phyloP scores from a whole-genome alignment of 1,139 yeast genomes.

The Saccharomyces hybrid region DNA sequence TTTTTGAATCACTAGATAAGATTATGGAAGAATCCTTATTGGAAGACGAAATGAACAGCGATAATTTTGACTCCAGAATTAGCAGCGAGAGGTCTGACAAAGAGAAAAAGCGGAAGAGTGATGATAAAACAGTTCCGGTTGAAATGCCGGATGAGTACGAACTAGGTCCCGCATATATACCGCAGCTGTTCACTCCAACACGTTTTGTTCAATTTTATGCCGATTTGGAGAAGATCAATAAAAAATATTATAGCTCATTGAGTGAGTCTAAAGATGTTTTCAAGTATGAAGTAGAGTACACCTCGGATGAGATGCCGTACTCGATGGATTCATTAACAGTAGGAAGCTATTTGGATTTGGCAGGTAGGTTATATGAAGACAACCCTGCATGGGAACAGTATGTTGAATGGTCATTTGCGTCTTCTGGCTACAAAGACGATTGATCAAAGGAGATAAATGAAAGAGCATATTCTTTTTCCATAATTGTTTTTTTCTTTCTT shows the following conservation, averaged over 20 bases:
- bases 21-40: slow-evolving; percentile 20
- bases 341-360: slow-evolving; percentile 51
- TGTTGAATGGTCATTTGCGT: slow-evolving; percentile 50
- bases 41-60: slow-evolving; percentile 17
- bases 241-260: slow-evolving; percentile 29
- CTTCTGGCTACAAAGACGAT: slow-evolving; percentile 52
- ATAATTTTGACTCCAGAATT: slow-evolving; percentile 8
- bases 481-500: background rate
- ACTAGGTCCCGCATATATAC: slow-evolving; percentile 68
- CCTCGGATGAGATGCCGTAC: slow-evolving; percentile 54
- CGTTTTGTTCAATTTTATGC: slow-evolving; percentile 66
- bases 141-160: slow-evolving; percentile 47
- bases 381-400: slow-evolving; percentile 34
- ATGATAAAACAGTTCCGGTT: slow-evolving; percentile 62
- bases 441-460: background rate
- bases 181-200: slow-evolving; percentile 66
- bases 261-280: slow-evolving; percentile 37
- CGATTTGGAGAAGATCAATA: slow-evolving; percentile 48
- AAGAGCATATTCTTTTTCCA: background rate
- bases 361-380: slow-evolving; percentile 43
- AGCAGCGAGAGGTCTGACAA: slow-evolving; percentile 11
- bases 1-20: slow-evolving; percentile 43
- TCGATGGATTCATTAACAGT: slow-evolving; percentile 49
- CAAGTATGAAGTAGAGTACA: slow-evolving; percentile 56
- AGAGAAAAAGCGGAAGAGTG: slow-evolving; percentile 30